Conservation (phyloP, 1,284 basidiomycete genomes). For the Cryptococcus maquisensis region DNA sequence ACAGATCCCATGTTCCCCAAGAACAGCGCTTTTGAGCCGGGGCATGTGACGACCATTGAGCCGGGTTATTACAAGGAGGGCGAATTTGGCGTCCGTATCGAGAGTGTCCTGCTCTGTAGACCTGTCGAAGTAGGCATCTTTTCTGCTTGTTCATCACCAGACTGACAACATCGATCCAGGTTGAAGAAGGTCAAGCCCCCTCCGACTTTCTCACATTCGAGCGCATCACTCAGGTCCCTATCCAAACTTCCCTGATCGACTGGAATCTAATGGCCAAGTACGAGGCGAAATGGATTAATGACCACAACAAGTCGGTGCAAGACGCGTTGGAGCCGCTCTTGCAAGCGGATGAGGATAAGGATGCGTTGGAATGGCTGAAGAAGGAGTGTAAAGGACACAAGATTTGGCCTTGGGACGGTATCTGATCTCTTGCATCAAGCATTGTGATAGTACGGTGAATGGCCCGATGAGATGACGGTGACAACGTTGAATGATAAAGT, state of each 20-base stretch:
- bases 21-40: slow-evolving; percentile 63
- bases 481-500: background rate
- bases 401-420: slow-evolving; percentile 42
- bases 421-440: no score
- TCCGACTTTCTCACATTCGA: slow-evolving; percentile 77
- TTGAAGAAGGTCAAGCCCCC: background rate
- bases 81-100: slow-evolving; percentile 84
- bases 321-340: slow-evolving; percentile 68
- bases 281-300: slow-evolving; percentile 86
- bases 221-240: slow-evolving; percentile 84
- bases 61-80: slow-evolving; percentile 65
- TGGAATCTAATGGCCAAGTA: slow-evolving; percentile 74
- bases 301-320: slow-evolving; percentile 76
- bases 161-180: background rate
- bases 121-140: slow-evolving; percentile 58
- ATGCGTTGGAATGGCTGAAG: slow-evolving; percentile 45
- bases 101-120: slow-evolving; percentile 71
- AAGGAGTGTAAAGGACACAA: slow-evolving; percentile 39
- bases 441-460: no score
- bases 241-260: slow-evolving; percentile 87
- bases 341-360: slow-evolving; percentile 37
- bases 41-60: slow-evolving; percentile 77
- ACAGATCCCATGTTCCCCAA: slow-evolving; percentile 30
- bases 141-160: background rate
- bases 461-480: background rate